A percentile compares a stretch with the other conserved stretches of the same genome.
These are phyloP conservation scores for Arthroderma sp. DNA, from an alignment of 2,329 filamentous ascomycete species.

Conservation along the genomic window DNA sequence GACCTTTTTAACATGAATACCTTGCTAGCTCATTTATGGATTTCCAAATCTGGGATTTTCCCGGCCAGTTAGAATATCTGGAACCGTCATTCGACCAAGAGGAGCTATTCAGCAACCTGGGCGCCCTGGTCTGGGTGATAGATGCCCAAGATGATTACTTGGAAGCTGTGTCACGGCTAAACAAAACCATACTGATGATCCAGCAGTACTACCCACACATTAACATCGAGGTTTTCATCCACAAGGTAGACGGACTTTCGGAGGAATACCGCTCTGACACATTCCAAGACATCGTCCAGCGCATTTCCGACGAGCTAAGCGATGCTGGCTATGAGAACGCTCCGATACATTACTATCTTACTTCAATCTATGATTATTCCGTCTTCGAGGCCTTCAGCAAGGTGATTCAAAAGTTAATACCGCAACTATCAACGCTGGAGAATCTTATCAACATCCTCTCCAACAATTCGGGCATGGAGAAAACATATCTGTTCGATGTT, in stretches of 20 bases:
- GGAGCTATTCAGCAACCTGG: conserved; percentile 85
- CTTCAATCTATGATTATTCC: conserved; percentile 95
- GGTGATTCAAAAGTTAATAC: conserved; percentile 94
- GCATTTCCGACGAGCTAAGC: conserved; percentile 88
- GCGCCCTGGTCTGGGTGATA: conserved; percentile 94
- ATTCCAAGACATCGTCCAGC: conserved; percentile 89
- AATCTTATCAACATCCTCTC: conserved; percentile 88
- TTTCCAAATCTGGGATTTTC: conserved; percentile 96
- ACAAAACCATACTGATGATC: conserved; percentile 77
- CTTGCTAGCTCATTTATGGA: conserved; percentile 91
- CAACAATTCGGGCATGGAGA: conserved; percentile 88
- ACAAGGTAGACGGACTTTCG: conserved; percentile 95
- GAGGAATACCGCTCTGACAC: conserved; percentile 96
- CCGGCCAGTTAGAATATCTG: conserved; percentile 85
- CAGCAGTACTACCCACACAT: conserved; percentile 83
- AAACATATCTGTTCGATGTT: conserved; percentile 95
- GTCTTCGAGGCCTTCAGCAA: conserved; percentile 98
- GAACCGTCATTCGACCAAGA: conserved; percentile 83
- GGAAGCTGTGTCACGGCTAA: conserved; percentile 75
- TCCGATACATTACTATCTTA: conserved; percentile 87
- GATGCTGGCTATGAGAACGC: conserved; percentile 90
- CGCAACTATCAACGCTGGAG: conserved; percentile 83
- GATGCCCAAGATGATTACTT: conserved; percentile 97
- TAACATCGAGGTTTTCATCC: conserved; percentile 96
- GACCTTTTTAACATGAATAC: conserved; percentile 1